Evolutionary conservation across 2,329 filamentous ascomycete genomes (phyloP).

Genomic region (Exophiala viscosa): DNA sequence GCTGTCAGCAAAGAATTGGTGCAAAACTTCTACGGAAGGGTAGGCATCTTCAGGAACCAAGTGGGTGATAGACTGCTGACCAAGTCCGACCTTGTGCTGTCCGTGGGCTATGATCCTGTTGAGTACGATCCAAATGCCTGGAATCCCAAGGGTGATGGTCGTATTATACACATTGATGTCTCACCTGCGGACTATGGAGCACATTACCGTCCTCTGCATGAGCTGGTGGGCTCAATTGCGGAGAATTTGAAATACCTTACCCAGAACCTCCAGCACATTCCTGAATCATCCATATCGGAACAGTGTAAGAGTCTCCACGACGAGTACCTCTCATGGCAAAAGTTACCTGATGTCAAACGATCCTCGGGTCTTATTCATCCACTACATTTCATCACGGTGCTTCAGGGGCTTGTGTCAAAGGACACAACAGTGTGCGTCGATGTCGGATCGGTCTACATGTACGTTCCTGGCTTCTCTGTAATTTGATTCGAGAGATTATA

Average conservation of each 20-base stretch:
- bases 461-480: constrained; percentile 38
- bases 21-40: constrained; percentile 46
- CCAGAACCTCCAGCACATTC: constrained; percentile 33
- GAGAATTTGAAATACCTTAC: constrained; percentile 41
- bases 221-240: constrained; percentile 43
- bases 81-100: constrained; percentile 44
- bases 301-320: constrained; percentile 33
- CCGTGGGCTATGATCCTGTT: constrained; percentile 47
- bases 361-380: constrained; percentile 41
- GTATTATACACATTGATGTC: constrained; percentile 46
- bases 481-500: no score
- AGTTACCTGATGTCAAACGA: constrained; percentile 25
- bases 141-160: constrained; percentile 40
- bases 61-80: constrained; percentile 45
- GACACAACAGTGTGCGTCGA: constrained; percentile 45
- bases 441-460: constrained; percentile 50
- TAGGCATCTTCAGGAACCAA: constrained; percentile 50
- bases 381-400: constrained; percentile 43
- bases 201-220: constrained; percentile 41
- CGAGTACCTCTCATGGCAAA: constrained; percentile 39
- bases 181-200: constrained; percentile 38
- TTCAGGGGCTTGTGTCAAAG: constrained; percentile 41
- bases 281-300: constrained; percentile 33
- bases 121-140: constrained; percentile 48
- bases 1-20: constrained; percentile 42